Evolutionary conservation across 2,329 filamentous ascomycete genomes (phyloP).

Genomic region (Colletotrichum simmondsii): DNA sequence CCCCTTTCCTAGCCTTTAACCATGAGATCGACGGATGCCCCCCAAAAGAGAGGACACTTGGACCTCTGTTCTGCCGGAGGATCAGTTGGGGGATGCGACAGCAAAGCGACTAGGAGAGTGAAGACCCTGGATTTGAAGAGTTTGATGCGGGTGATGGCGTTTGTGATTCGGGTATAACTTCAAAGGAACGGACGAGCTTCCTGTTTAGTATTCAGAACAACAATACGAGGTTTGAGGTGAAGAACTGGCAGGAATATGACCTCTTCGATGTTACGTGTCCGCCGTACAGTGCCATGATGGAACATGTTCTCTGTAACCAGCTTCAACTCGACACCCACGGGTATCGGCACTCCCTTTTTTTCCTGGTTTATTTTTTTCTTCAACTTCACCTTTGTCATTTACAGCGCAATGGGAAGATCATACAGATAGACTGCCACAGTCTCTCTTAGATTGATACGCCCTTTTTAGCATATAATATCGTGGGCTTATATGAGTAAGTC

Average conservation of each 20-base stretch:
- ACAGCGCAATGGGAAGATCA: neutral
- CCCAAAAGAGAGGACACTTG: neutral
- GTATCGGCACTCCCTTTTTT: neutral
- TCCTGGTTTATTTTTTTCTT: too few relatives aligned
- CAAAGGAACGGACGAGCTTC: neutral
- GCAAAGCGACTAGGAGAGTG: neutral
- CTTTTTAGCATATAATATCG: neutral
- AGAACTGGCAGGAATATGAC: neutral
- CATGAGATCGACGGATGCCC: neutral
- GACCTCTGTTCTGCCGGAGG: neutral
- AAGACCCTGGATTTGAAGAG: neutral
- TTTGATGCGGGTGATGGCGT: constrained; percentile 8
- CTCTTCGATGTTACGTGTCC: neutral
- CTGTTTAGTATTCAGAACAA: neutral
- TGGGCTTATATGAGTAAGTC: neutral
- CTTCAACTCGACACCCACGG: neutral
- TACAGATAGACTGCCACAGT: neutral
- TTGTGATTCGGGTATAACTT: constrained; percentile 7
- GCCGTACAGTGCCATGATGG: neutral
- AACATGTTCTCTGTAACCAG: neutral
- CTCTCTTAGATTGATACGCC: neutral
- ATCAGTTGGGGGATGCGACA: neutral
- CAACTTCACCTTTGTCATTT: neutral
- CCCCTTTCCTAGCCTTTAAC: neutral
- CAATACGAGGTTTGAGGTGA: neutral